Conservation (phyloP, 208 protist species). For the Acanthamoeba healyi region DNA sequence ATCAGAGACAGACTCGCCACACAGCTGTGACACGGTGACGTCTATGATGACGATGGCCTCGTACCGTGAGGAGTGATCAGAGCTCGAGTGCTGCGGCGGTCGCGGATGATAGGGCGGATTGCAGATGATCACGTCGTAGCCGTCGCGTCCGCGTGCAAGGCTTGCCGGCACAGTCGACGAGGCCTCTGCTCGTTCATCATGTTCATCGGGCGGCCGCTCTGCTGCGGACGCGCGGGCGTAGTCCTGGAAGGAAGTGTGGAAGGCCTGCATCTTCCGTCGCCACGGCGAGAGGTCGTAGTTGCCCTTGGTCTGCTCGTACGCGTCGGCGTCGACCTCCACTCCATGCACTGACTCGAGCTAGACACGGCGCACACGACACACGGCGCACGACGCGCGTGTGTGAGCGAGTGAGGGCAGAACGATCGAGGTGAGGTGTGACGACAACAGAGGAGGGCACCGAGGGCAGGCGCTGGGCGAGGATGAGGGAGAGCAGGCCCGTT, state of each 20-base stretch:
- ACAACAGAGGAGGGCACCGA: background rate
- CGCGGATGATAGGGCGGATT: background rate
- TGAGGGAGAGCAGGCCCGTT: slow-evolving; percentile 13
- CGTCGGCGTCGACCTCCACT: background rate
- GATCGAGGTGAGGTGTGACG: too few relatives aligned
- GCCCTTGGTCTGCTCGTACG: background rate
- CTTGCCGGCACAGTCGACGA: background rate
- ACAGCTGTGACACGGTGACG: too few relatives aligned
- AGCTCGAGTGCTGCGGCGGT: background rate
- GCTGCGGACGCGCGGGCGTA: background rate
- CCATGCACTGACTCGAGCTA: background rate
- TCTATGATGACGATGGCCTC: background rate
- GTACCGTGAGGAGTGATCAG: background rate
- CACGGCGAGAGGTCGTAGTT: slow-evolving; percentile 36
- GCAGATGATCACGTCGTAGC: slow-evolving; percentile 4
- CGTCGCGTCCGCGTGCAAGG: too few relatives aligned
- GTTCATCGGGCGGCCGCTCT: too few relatives aligned
- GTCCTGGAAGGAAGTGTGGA: background rate
- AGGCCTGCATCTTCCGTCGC: background rate
- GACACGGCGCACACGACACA: background rate
- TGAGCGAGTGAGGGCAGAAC: too few relatives aligned
- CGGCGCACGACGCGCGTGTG: too few relatives aligned
- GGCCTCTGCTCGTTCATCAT: too few relatives aligned
- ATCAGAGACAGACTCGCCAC: too few relatives aligned
- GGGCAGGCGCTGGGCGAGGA: background rate